These are phyloP conservation scores for Mycocentrospora acerina DNA, from an alignment of 2,329 filamentous ascomycete genomes.

Conservation along the genomic window DNA sequence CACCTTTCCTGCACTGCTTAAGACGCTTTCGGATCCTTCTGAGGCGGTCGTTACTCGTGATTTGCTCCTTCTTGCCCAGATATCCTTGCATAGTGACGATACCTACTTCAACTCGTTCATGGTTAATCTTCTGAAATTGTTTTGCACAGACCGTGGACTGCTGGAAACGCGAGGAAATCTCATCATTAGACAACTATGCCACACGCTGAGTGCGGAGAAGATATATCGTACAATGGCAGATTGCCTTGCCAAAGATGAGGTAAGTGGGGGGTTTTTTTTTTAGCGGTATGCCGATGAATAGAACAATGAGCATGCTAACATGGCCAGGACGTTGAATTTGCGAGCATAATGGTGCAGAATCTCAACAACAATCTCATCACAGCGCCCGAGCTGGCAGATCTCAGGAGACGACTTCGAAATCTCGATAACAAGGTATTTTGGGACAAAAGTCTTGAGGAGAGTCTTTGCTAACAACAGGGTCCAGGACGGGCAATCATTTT, in stretches of 20 bases:
- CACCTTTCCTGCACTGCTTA: conserved; percentile 92
- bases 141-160: conserved; percentile 88
- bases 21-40: conserved; percentile 92
- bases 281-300: no score
- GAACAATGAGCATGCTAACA: conserved; percentile 4
- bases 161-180: conserved; percentile 92
- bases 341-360: conserved; percentile 99
- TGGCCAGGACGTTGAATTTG: conserved; percentile 82
- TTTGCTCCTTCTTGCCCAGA: conserved; percentile 89
- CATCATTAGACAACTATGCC: conserved; percentile 92
- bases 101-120: conserved; percentile 98
- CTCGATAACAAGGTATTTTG: conserved; percentile 75
- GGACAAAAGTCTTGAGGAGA: conserved; percentile 48
- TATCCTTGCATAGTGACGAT: conserved; percentile 94
- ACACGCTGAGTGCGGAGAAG: conserved; percentile 87
- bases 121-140: conserved; percentile 92
- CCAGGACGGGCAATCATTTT: conserved; percentile 88
- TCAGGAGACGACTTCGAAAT: conserved; percentile 86
- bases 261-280: no score
- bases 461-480: conserved; percentile 8
- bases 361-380: conserved; percentile 99
- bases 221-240: conserved; percentile 96
- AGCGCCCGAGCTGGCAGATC: conserved; percentile 86
- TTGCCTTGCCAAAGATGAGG: conserved; percentile 92
- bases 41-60: conserved; percentile 96